phyloP scores from a whole-genome alignment of 2,329 filamentous ascomycete genomes.

The Botryotinia narcissicola region DNA sequence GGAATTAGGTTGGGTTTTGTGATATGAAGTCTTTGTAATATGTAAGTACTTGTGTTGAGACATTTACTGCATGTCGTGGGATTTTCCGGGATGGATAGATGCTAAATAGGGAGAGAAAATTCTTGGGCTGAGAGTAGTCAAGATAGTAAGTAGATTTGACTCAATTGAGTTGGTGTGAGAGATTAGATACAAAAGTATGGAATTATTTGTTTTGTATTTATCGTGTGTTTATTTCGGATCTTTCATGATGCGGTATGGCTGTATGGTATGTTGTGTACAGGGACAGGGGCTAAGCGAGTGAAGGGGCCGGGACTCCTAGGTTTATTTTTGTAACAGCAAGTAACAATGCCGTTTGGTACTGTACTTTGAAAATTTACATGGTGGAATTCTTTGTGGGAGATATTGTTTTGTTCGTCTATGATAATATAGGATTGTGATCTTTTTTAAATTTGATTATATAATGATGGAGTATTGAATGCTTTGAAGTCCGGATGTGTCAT shows the following conservation, averaged over 20 bases:
- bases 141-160: background rate
- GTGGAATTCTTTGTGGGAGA: fast-evolving
- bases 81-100: no score
- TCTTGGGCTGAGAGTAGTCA: no score
- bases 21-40: no score
- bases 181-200: background rate
- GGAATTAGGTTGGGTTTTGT: no score
- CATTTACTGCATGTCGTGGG: no score
- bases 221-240: background rate
- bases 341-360: fast-evolving
- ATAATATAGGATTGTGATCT: background rate
- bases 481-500: no score
- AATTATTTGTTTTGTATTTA: background rate
- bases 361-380: background rate
- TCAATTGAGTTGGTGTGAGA: background rate
- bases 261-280: background rate
- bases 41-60: no score
- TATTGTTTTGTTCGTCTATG: background rate
- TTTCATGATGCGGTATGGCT: background rate
- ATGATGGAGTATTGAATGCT: background rate
- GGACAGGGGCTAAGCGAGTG: background rate
- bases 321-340: background rate
- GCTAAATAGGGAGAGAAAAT: no score
- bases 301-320: background rate
- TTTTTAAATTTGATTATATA: no score